Percentiles rank a stretch among this genome's conserved stretches.
phyloP scores from a whole-genome alignment of 352 stramenopile genomes.

The Blastocystis sp. region DNA sequence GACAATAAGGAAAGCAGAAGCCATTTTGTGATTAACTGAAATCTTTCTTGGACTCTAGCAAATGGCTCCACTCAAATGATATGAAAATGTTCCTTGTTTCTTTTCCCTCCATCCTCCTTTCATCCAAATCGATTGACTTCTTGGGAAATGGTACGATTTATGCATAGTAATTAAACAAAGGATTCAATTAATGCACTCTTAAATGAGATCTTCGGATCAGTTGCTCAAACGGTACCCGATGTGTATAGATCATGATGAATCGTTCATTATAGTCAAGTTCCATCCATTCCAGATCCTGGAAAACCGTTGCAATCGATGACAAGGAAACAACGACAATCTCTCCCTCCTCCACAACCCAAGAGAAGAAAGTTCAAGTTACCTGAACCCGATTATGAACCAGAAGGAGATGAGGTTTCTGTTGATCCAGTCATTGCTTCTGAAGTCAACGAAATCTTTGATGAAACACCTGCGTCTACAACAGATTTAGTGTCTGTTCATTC shows the following conservation, averaged over 20 bases:
- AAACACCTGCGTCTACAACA: not conserved
- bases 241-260: not conserved
- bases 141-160: not conserved
- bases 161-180: not conserved
- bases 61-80: too few relatives aligned
- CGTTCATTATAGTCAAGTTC: not conserved
- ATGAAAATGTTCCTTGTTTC: too few relatives aligned
- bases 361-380: not conserved
- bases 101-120: slow-evolving; percentile 49
- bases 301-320: not conserved
- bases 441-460: not conserved
- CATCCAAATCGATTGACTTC: not conserved
- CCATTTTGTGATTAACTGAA: not conserved
- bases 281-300: slow-evolving; percentile 10
- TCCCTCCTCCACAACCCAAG: not conserved
- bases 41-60: not conserved
- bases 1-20: slow-evolving; percentile 8
- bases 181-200: slow-evolving; percentile 46
- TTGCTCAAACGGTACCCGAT: not conserved
- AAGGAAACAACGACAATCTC: not conserved
- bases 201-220: slow-evolving; percentile 54
- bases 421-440: not conserved
- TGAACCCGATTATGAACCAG: not conserved
- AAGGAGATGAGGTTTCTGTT: not conserved
- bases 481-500: not conserved